Evolutionary conservation across 192 early-diverging fungal genomes (phyloP).

Genomic region (Phlyctochytrium planicorne): DNA sequence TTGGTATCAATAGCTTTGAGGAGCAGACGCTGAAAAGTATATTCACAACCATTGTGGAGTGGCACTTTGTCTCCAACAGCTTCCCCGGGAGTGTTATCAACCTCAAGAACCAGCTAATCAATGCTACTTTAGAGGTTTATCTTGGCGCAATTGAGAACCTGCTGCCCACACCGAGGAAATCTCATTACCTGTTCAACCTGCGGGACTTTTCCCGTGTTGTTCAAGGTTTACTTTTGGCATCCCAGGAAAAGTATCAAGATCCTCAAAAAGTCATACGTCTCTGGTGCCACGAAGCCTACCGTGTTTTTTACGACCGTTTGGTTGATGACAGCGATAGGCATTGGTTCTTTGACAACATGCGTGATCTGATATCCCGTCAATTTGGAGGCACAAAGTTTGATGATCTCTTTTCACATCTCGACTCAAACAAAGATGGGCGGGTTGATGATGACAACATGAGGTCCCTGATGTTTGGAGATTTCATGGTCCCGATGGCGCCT

Average conservation of each 20-base stretch:
- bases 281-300: constrained; percentile 57
- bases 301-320: constrained; percentile 61
- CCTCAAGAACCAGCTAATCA: constrained; percentile 41
- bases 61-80: constrained; percentile 48
- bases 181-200: constrained; percentile 62
- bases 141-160: constrained; percentile 49
- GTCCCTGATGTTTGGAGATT: constrained; percentile 60
- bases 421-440: constrained; percentile 51
- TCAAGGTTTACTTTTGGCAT: constrained; percentile 54
- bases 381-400: constrained; percentile 48
- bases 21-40: constrained; percentile 55
- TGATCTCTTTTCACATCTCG: constrained; percentile 48
- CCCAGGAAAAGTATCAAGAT: constrained; percentile 46
- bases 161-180: constrained; percentile 58
- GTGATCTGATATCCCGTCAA: constrained; percentile 41
- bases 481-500: constrained; percentile 50
- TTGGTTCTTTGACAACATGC: constrained; percentile 53
- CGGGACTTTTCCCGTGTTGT: constrained; percentile 57
- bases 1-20: constrained; percentile 55
- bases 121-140: constrained; percentile 52
- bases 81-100: constrained; percentile 32
- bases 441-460: constrained; percentile 62
- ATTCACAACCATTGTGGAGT: constrained; percentile 58
- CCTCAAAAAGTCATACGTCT: constrained; percentile 50
- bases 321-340: constrained; percentile 54